phyloP scores from a whole-genome alignment of 2,329 filamentous ascomycete species.

The Neonectria sp. region DNA sequence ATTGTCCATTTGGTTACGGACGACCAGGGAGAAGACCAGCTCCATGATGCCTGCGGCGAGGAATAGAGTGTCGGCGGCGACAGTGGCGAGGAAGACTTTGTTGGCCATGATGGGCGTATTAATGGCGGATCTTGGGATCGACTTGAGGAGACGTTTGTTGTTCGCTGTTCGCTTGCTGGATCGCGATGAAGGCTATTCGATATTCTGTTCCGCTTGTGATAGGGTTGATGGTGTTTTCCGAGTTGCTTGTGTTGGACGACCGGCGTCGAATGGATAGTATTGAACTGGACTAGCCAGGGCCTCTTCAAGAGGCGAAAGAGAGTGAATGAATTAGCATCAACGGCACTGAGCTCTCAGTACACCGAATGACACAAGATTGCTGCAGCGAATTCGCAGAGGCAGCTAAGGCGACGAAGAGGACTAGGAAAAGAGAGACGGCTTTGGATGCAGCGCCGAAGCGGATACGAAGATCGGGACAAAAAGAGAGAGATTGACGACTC shows the following conservation, averaged over 20 bases:
- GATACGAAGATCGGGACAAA: constrained; percentile 11
- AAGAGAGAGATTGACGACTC: constrained; percentile 23
- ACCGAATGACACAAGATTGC: background rate
- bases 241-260: constrained; percentile 41
- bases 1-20: constrained; percentile 62
- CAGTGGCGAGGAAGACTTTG: constrained; percentile 67
- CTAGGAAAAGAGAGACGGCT: constrained; percentile 12
- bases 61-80: constrained; percentile 66
- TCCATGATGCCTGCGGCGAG: constrained; percentile 68
- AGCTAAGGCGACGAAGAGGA: background rate
- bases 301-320: constrained; percentile 42
- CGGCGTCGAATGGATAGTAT: constrained; percentile 39
- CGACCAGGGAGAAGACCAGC: constrained; percentile 69
- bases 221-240: constrained; percentile 16
- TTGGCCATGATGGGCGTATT: constrained; percentile 62
- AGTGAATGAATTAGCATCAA: constrained; percentile 34
- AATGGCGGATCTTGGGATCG: constrained; percentile 15
- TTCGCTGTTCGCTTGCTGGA: background rate
- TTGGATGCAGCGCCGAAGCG: constrained; percentile 8
- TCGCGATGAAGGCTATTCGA: constrained; percentile 3
- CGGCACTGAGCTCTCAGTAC: constrained; percentile 32
- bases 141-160: background rate
- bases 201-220: constrained; percentile 12
- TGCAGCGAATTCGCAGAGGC: background rate
- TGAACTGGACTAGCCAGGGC: constrained; percentile 34